Percentiles rank a stretch among this genome's conserved stretches.
Conservation (phyloP, 1,284 basidiomycete genomes). For the Cryptococcus floricola region DNA sequence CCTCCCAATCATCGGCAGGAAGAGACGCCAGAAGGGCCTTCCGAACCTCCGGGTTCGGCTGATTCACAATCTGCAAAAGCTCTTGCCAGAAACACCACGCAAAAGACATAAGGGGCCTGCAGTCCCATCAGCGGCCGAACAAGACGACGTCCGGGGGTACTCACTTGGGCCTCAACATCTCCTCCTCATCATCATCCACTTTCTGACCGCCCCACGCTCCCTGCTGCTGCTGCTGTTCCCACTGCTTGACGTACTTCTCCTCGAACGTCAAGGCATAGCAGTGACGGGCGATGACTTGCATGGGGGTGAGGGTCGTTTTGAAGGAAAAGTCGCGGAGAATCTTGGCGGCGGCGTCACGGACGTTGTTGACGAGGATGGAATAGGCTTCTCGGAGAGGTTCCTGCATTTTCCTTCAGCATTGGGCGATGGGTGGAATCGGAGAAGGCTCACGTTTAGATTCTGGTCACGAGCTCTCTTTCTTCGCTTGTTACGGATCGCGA, state of each 20-base stretch:
- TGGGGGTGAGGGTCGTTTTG: conserved; percentile 16
- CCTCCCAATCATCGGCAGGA: no score
- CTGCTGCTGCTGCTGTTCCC: conserved; percentile 20
- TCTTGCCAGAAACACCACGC: conserved; percentile 43
- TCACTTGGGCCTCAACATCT: conserved; percentile 20
- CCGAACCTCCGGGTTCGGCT: no score
- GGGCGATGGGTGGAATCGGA: not conserved
- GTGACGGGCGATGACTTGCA: conserved; percentile 35
- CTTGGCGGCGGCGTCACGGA: conserved; percentile 22
- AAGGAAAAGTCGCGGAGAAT: conserved; percentile 15
- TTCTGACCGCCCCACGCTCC: conserved; percentile 1
- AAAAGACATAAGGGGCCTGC: conserved; percentile 42
- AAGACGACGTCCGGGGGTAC: not conserved
- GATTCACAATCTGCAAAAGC: conserved; percentile 26
- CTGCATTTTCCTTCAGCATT: conserved; percentile 9
- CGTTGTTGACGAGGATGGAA: conserved; percentile 16
- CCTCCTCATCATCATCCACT: conserved; percentile 13
- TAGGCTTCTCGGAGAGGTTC: conserved; percentile 37
- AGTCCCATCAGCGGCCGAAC: not conserved
- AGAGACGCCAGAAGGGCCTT: no score
- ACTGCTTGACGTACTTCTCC: conserved; percentile 29
- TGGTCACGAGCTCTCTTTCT: conserved; percentile 36
- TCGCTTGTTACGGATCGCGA: conserved; percentile 34
- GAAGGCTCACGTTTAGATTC: conserved; percentile 28
- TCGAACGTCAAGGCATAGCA: conserved; percentile 37